phyloP scores from a whole-genome alignment of 108 stramenopile genomes.

The Nitzschia palea region DNA sequence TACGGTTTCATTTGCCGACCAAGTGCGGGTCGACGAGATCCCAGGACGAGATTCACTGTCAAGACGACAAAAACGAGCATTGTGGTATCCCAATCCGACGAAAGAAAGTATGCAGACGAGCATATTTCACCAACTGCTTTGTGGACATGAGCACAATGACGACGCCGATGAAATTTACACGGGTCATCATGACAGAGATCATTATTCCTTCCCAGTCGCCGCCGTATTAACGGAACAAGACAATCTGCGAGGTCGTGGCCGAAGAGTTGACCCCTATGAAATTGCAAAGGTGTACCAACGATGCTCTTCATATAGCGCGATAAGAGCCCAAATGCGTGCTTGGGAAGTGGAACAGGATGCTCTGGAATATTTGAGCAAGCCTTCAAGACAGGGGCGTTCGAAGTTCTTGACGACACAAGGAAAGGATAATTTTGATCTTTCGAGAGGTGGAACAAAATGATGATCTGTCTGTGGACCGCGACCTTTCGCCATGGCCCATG shows the following conservation, averaged over 20 bases:
- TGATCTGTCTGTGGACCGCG: too few species aligned
- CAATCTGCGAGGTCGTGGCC: conserved; percentile 22
- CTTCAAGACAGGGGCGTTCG: background rate
- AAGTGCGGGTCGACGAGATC: conserved; percentile 28
- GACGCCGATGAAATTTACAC: background rate
- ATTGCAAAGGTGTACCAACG: conserved; percentile 30
- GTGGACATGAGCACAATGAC: background rate
- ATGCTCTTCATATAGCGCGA: conserved; percentile 22
- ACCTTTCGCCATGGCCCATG: too few species aligned
- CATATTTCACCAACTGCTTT: conserved; percentile 2
- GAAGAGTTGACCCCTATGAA: background rate
- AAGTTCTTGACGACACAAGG: too few species aligned
- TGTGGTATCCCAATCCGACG: conserved; percentile 26
- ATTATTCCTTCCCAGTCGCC: conserved; percentile 9
- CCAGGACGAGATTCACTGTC: conserved; percentile 11
- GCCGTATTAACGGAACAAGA: conserved; percentile 26
- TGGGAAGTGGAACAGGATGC: conserved; percentile 27
- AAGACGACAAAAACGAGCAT: conserved; percentile 11
- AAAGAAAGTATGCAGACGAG: background rate
- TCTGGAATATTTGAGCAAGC: conserved; percentile 6
- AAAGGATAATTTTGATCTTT: too few species aligned
- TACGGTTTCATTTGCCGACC: conserved; percentile 21
- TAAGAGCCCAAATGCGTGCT: conserved; percentile 29
- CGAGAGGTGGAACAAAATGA: too few species aligned
- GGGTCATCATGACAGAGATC: background rate